Conservation (phyloP, 2,329 filamentous ascomycete species). For the Stromatinia cepivora region DNA sequence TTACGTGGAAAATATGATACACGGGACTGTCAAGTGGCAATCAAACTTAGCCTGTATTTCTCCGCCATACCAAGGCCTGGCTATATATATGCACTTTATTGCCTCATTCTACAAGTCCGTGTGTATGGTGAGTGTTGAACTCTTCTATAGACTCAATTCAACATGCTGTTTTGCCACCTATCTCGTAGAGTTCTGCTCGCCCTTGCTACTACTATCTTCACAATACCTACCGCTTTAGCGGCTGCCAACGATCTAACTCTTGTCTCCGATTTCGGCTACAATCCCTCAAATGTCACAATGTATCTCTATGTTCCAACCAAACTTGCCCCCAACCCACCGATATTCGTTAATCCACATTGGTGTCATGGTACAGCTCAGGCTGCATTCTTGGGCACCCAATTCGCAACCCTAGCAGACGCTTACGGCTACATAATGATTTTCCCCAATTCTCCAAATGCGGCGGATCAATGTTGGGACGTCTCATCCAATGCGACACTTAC, state of each 20-base stretch:
- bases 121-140: neutral
- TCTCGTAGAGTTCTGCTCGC: neutral
- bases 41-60: neutral
- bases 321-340: conserved; percentile 28
- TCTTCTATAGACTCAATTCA: neutral
- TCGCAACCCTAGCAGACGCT: conserved; percentile 52
- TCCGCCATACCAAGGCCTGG: neutral
- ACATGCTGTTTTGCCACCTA: neutral
- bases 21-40: conserved; percentile 6
- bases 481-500: conserved; percentile 49
- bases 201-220: neutral
- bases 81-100: neutral
- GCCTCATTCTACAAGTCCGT: too few species aligned
- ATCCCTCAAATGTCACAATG: conserved; percentile 34
- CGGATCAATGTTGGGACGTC: conserved; percentile 61
- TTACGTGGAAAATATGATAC: neutral
- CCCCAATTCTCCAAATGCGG: conserved; percentile 51
- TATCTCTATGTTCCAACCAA: conserved; percentile 36
- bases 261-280: conserved; percentile 31
- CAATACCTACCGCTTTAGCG: neutral
- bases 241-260: conserved; percentile 19
- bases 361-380: conserved; percentile 46
- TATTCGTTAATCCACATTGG: conserved; percentile 38
- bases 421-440: conserved; percentile 63
- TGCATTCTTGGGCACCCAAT: conserved; percentile 43